phyloP scores from a whole-genome alignment of 1,284 basidiomycete genomes.

The Apiotrichum gracile region DNA sequence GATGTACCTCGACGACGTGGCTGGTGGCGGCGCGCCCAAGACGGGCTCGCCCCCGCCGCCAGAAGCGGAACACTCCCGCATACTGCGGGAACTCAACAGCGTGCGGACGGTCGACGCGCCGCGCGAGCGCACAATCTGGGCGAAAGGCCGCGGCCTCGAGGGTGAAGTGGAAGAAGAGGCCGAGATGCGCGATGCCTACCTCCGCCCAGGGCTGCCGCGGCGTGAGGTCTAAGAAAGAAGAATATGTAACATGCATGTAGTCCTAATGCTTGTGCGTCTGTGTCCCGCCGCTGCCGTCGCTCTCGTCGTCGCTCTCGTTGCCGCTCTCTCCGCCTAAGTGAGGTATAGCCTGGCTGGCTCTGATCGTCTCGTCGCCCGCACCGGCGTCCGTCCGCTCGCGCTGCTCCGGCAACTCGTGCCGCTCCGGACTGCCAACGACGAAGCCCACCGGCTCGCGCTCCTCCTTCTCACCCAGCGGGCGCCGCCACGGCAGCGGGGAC shows the following conservation, averaged over 20 bases:
- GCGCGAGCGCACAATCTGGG: constrained; percentile 20
- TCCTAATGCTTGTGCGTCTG: neutral
- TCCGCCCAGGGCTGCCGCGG: constrained; percentile 28
- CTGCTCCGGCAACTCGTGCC: no score
- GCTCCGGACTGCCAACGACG: no score
- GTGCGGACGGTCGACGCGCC: neutral
- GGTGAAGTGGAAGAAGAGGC: constrained; percentile 31
- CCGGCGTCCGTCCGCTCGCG: neutral
- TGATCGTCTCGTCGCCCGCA: neutral
- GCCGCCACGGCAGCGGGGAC: neutral
- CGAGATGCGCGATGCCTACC: constrained; percentile 35
- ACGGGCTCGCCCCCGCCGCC: neutral
- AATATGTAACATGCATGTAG: neutral
- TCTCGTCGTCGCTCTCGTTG: neutral
- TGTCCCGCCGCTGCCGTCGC: neutral
- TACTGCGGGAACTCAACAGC: neutral
- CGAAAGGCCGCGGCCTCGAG: constrained; percentile 26
- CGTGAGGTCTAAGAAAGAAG: constrained; percentile 3
- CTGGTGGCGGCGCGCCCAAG: neutral
- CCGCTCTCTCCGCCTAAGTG: neutral
- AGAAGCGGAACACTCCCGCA: neutral
- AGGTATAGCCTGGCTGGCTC: no score
- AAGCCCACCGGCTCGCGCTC: no score
- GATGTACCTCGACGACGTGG: neutral
- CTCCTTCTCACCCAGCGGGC: neutral